A percentile compares a stretch with the other conserved stretches of the same genome.
These are phyloP conservation scores for Flammula alnicola DNA, from an alignment of 1,284 basidiomycete genomes.

Conservation along the genomic window DNA sequence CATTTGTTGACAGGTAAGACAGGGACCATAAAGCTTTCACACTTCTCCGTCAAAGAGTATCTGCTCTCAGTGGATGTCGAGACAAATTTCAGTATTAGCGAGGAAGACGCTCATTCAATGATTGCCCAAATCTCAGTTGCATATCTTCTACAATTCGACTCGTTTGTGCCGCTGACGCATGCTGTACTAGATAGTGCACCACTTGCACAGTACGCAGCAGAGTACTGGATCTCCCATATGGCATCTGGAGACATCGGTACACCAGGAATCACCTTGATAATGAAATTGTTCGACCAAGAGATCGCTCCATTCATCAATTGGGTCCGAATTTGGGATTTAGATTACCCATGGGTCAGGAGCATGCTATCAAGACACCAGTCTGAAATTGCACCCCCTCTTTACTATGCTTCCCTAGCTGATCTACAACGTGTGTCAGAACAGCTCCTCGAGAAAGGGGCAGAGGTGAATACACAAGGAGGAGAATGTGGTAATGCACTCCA, in stretches of 20 bases:
- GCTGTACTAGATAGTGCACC: background rate
- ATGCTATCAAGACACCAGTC: background rate
- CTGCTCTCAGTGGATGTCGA: background rate
- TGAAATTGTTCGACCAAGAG: background rate
- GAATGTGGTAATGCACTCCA: background rate
- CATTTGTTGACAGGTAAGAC: background rate
- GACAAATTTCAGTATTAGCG: background rate
- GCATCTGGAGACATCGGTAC: background rate
- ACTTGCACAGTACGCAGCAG: background rate
- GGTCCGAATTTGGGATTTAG: background rate
- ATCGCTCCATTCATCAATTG: background rate
- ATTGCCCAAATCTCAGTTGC: background rate
- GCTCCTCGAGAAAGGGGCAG: background rate
- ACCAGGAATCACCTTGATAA: background rate
- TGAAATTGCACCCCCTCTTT: background rate
- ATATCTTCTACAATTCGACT: background rate
- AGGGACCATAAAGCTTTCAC: slow-evolving; percentile 1
- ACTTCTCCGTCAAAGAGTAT: slow-evolving; percentile 10
- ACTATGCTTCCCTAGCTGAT: background rate
- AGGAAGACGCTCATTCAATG: background rate
- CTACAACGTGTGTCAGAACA: background rate
- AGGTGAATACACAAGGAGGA: background rate
- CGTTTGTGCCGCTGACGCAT: background rate
- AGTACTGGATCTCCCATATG: background rate
- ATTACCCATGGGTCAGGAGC: background rate